Evolutionary conservation across 2,329 filamentous ascomycete genomes (phyloP).

Genomic region (Phoma sp.): DNA sequence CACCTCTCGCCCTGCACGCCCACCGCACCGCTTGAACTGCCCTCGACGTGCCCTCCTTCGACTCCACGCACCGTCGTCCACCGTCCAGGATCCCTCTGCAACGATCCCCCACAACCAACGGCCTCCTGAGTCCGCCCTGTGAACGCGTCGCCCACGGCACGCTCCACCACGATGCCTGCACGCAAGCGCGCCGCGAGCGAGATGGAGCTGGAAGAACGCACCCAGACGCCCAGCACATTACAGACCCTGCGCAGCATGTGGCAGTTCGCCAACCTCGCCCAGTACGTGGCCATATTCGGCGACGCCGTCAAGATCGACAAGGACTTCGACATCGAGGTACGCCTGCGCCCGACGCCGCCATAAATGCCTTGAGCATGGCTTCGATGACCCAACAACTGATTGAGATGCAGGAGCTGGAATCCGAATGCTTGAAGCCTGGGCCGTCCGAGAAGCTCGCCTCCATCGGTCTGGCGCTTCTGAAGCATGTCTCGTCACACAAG

Average conservation of each 20-base stretch:
- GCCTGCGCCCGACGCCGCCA: constrained; percentile 28
- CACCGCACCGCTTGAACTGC: not conserved
- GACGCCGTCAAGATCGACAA: constrained; percentile 88
- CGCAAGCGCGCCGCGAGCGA: constrained; percentile 56
- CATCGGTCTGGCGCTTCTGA: constrained; percentile 85
- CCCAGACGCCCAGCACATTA: constrained; percentile 56
- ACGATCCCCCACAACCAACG: not conserved
- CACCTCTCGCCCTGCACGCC: constrained; percentile 12
- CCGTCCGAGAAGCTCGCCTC: constrained; percentile 76
- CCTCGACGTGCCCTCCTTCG: constrained; percentile 5
- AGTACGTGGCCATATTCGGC: constrained; percentile 93
- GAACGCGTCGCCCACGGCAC: constrained; percentile 45
- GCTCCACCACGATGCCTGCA: constrained; percentile 42
- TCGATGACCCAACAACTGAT: constrained; percentile 36
- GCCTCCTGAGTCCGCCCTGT: constrained; percentile 6
- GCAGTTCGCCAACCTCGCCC: constrained; percentile 93
- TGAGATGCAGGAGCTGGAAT: constrained; percentile 76
- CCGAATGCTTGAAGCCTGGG: constrained; percentile 79
- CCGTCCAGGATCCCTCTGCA: not conserved
- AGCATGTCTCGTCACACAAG: constrained; percentile 92
- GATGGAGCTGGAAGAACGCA: constrained; percentile 58
- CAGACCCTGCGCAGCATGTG: constrained; percentile 83
- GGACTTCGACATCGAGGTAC: constrained; percentile 87
- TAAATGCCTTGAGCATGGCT: constrained; percentile 18
- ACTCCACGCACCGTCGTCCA: not conserved